Conservation (phyloP, 164 flowering plant species). For the Vitis amurensis region DNA sequence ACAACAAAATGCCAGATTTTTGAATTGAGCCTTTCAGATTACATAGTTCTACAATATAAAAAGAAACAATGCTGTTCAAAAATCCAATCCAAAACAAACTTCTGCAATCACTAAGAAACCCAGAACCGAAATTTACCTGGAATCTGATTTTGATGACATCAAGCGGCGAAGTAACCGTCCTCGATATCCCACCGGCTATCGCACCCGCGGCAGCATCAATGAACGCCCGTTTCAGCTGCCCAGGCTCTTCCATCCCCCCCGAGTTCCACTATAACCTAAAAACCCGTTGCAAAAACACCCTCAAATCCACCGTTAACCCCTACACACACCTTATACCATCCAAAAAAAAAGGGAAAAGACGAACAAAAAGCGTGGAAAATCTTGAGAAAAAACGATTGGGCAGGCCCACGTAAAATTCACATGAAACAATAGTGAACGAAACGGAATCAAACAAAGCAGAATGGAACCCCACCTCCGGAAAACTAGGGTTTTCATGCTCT, state of each 20-base stretch:
- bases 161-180: slow-evolving; percentile 87
- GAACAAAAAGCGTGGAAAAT: too few relatives aligned
- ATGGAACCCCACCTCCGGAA: neutral
- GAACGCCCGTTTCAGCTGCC: slow-evolving; percentile 72
- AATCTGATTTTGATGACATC: slow-evolving; percentile 95
- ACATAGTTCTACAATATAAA: neutral
- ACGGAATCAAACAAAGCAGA: neutral
- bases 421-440: too few relatives aligned
- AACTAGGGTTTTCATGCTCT: slow-evolving; percentile 8
- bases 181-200: slow-evolving; percentile 77
- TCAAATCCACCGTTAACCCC: neutral
- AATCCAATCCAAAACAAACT: too few relatives aligned
- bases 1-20: neutral
- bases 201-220: slow-evolving; percentile 78
- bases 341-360: neutral
- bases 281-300: neutral
- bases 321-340: neutral
- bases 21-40: neutral
- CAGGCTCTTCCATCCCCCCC: slow-evolving; percentile 65
- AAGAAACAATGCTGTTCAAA: neutral
- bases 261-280: slow-evolving; percentile 16
- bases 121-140: slow-evolving; percentile 47
- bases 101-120: too few relatives aligned
- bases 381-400: too few relatives aligned
- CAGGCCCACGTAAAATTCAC: too few relatives aligned